Evolutionary conservation across 1,284 basidiomycete species (phyloP).

Genomic region (Clitocybe nebularis): DNA sequence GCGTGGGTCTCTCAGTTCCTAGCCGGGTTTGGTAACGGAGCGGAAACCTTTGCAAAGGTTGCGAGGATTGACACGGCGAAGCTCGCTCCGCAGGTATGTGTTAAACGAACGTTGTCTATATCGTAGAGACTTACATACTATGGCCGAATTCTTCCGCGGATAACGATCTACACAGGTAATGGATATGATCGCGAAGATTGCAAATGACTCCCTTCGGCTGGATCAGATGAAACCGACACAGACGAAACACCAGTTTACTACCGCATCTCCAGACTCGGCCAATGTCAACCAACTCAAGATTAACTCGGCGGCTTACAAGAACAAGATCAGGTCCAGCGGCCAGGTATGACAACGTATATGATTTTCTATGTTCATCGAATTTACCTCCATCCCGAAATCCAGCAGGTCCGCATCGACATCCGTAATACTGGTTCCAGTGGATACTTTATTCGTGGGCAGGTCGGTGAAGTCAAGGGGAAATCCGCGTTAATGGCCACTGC

Average conservation of each 20-base stretch:
- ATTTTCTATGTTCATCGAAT: neutral
- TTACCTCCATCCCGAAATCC: neutral
- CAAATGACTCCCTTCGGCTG: conserved; percentile 43
- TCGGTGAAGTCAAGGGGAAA: conserved; percentile 20
- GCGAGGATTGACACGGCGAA: conserved; percentile 38
- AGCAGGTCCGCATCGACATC: conserved; percentile 28
- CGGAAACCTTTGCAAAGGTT: conserved; percentile 32
- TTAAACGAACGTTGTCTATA: neutral
- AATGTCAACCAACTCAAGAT: conserved; percentile 21
- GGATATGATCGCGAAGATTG: conserved; percentile 44
- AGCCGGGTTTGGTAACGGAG: conserved; percentile 30
- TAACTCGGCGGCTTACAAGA: conserved; percentile 37
- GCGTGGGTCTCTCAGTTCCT: conserved; percentile 55
- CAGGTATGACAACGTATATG: conserved; percentile 19
- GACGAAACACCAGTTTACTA: conserved; percentile 34
- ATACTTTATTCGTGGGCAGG: conserved; percentile 23
- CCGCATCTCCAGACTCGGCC: conserved; percentile 18
- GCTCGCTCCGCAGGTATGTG: conserved; percentile 32
- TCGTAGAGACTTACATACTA: neutral
- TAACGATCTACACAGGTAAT: too few relatives aligned
- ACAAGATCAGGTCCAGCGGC: conserved; percentile 33
- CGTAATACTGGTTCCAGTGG: conserved; percentile 16
- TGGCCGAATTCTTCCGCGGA: conserved; percentile 4
- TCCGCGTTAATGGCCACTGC: conserved; percentile 21
- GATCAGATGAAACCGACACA: conserved; percentile 41